Conservation (phyloP, 306 rosid genomes). For the Echinosophora koreensis region DNA sequence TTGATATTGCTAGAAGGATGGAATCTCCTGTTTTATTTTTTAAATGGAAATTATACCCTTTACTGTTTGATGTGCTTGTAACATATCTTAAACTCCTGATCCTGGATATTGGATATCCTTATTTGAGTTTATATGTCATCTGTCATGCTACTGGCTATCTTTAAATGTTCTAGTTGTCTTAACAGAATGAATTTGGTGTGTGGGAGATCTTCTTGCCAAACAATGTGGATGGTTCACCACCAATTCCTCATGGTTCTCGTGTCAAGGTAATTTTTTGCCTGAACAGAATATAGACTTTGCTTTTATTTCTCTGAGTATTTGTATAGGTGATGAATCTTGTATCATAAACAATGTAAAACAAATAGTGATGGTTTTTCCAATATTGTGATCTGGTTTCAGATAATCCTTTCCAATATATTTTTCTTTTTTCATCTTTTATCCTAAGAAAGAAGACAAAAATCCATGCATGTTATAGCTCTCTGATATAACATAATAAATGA, state of each 20-base stretch:
- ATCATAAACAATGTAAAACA: background rate
- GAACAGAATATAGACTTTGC: constrained; percentile 19
- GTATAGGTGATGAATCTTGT: background rate
- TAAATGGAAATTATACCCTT: constrained; percentile 4
- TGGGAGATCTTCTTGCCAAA: constrained; percentile 99
- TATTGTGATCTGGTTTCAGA: constrained; percentile 26
- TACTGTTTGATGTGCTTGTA: constrained; percentile 19
- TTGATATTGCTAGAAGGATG: background rate
- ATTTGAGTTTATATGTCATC: constrained; percentile 30
- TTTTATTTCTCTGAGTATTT: background rate
- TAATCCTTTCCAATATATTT: background rate
- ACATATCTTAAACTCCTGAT: constrained; percentile 30
- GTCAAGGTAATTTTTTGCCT: constrained; percentile 74
- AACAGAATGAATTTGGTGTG: constrained; percentile 97
- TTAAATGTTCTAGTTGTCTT: constrained; percentile 40
- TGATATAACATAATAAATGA: constrained; percentile 14
- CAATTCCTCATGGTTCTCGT: constrained; percentile 98
- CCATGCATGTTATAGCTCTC: constrained; percentile 26
- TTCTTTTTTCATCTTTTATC: background rate
- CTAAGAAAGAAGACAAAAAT: constrained; percentile 3
- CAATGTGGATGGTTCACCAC: constrained; percentile 85
- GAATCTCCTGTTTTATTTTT: constrained; percentile 1
- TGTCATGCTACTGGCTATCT: constrained; percentile 33
- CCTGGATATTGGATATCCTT: constrained; percentile 36
- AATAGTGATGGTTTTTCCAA: constrained; percentile 4